These are phyloP conservation scores for Aspergillus versicolor DNA, from an alignment of 2,329 filamentous ascomycete species.

Conservation along the genomic window DNA sequence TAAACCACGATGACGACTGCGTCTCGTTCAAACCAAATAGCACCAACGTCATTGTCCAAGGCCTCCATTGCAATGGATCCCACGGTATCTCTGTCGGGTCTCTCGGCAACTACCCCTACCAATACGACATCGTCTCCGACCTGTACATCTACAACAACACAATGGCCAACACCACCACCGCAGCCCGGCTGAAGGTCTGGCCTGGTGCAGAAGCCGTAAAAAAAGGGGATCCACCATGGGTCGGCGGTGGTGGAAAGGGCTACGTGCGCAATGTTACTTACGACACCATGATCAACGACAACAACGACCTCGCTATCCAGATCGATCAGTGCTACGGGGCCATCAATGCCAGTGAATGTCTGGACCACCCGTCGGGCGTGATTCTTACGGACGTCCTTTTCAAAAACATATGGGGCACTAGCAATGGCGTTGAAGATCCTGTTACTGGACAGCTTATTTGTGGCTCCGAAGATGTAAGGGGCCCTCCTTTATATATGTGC, in stretches of 20 bases:
- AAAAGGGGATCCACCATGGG: slow-evolving; percentile 56
- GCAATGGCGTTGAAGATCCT: neutral
- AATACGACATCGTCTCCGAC: slow-evolving; percentile 67
- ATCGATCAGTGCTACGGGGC: slow-evolving; percentile 3
- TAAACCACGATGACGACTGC: slow-evolving; percentile 68
- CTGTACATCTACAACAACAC: slow-evolving; percentile 63
- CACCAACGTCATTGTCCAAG: slow-evolving; percentile 67
- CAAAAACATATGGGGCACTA: slow-evolving; percentile 2
- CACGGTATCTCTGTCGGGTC: slow-evolving; percentile 72
- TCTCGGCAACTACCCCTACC: slow-evolving; percentile 64
- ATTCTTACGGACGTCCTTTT: neutral
- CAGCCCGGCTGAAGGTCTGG: slow-evolving; percentile 74
- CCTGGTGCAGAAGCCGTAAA: slow-evolving; percentile 57
- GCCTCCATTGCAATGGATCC: slow-evolving; percentile 66
- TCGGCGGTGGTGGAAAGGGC: slow-evolving; percentile 63
- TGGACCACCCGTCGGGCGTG: neutral
- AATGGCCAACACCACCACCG: slow-evolving; percentile 54
- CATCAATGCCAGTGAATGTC: neutral
- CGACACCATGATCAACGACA: slow-evolving; percentile 58
- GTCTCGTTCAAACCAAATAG: slow-evolving; percentile 74
- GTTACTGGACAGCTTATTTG: slow-evolving; percentile 1
- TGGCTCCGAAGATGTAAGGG: neutral
- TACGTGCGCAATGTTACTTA: slow-evolving; percentile 67
- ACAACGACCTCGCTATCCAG: slow-evolving; percentile 51
- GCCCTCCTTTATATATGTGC: neutral